These are phyloP conservation scores for Lasiosphaeris hirsuta DNA, from an alignment of 495 filamentous ascomycete genomes.

Conservation along the genomic window DNA sequence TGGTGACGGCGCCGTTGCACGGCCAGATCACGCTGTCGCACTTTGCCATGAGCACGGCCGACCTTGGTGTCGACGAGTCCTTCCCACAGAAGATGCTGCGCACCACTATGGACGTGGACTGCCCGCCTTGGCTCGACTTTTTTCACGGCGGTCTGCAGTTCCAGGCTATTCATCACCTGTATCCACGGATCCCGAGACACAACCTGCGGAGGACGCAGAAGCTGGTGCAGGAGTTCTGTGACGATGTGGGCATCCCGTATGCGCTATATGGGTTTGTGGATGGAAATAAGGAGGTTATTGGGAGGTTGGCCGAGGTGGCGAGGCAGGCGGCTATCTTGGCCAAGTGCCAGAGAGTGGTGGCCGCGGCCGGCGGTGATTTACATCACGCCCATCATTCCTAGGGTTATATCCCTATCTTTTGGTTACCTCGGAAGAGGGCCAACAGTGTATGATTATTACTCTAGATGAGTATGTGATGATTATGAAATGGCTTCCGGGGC, in stretches of 20 bases:
- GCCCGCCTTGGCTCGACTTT: conserved; percentile 92
- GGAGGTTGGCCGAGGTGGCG: conserved; percentile 77
- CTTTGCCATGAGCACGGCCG: conserved; percentile 94
- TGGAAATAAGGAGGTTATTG: conserved; percentile 85
- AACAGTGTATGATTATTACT: no score
- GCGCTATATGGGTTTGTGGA: conserved; percentile 91
- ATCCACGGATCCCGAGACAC: conserved; percentile 89
- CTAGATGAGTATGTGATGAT: no score
- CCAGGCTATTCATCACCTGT: conserved; percentile 94
- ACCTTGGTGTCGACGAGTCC: conserved; percentile 80
- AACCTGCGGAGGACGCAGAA: conserved; percentile 82
- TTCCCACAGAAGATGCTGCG: conserved; percentile 96
- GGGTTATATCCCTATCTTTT: no score
- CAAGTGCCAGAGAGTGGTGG: conserved; percentile 72
- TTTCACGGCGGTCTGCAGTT: conserved; percentile 96
- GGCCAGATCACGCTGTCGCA: conserved; percentile 95
- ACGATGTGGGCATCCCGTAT: conserved; percentile 89
- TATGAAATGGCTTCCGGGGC: no score
- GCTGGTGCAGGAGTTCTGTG: conserved; percentile 83
- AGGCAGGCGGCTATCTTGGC: conserved; percentile 84
- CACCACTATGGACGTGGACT: conserved; percentile 98
- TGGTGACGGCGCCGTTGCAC: conserved; percentile 82
- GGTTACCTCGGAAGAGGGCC: no score
- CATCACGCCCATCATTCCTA: conserved; percentile 27
- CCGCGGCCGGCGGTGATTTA: conserved; percentile 10